These are phyloP conservation scores for Pyrenochaeta sp. DNA, from an alignment of 2,329 filamentous ascomycete genomes.

Conservation along the genomic window DNA sequence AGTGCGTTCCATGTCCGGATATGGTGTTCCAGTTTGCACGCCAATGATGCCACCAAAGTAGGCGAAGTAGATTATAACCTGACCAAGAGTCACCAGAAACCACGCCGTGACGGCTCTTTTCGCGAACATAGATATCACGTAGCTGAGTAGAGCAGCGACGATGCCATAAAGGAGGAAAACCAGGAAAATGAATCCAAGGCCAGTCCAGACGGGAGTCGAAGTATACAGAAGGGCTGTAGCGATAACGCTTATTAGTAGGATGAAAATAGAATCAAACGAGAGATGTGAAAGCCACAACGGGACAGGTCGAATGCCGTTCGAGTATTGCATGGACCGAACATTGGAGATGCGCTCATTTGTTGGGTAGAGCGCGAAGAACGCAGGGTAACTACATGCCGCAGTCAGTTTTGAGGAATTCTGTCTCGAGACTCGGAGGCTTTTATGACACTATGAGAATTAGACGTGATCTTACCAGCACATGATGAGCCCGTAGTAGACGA, in stretches of 20 bases:
- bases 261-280: conserved; percentile 77
- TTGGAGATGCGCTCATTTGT: conserved; percentile 80
- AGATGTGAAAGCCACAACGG: conserved; percentile 86
- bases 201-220: conserved; percentile 69
- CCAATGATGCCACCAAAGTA: conserved; percentile 49
- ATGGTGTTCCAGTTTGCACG: conserved; percentile 25
- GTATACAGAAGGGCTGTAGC: conserved; percentile 70
- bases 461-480: conserved; percentile 63
- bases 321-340: conserved; percentile 85
- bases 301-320: conserved; percentile 81
- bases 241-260: conserved; percentile 71
- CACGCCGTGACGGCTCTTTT: conserved; percentile 77
- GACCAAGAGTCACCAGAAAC: conserved; percentile 71
- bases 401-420: conserved; percentile 69
- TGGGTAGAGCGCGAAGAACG: conserved; percentile 86
- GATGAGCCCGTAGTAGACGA: conserved; percentile 75
- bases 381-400: conserved; percentile 78
- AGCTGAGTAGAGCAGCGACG: conserved; percentile 76
- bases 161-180: conserved; percentile 82
- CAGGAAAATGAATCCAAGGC: conserved; percentile 79
- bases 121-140: conserved; percentile 81
- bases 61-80: conserved; percentile 63
- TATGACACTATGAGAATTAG: too few species aligned
- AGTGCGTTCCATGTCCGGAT: conserved; percentile 22
- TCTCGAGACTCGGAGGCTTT: conserved; percentile 64